Conservation (phyloP, 805 yeast genomes). For the Debaryomyces prosopidis region DNA sequence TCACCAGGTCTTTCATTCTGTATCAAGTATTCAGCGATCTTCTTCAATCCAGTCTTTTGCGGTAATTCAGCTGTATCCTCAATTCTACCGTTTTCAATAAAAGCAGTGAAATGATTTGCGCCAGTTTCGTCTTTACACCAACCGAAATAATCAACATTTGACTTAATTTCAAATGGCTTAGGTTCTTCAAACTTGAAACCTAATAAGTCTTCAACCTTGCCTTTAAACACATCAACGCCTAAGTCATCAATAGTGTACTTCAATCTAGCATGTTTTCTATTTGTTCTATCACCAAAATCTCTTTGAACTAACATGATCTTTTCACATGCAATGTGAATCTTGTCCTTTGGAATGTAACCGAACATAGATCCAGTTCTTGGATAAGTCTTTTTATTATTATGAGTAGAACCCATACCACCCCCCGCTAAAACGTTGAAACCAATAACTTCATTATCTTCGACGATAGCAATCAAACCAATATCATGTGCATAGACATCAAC, state of each 20-base stretch:
- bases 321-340: slow-evolving; percentile 79
- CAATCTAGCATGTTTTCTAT: slow-evolving; percentile 96
- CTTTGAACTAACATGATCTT: slow-evolving; percentile 92
- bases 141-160: slow-evolving; percentile 89
- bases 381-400: slow-evolving; percentile 93
- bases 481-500: slow-evolving; percentile 97
- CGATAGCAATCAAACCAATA: slow-evolving; percentile 87
- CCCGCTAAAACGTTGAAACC: slow-evolving; percentile 93
- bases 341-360: slow-evolving; percentile 70
- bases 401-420: slow-evolving; percentile 99
- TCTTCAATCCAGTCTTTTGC: slow-evolving; percentile 82
- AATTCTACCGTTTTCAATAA: slow-evolving; percentile 94
- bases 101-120: slow-evolving; percentile 86
- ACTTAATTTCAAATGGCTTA: slow-evolving; percentile 71
- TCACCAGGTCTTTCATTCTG: slow-evolving; percentile 64
- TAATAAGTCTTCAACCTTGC: slow-evolving; percentile 78
- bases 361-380: slow-evolving; percentile 91
- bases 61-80: slow-evolving; percentile 90
- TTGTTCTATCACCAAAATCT: slow-evolving; percentile 90
- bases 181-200: slow-evolving; percentile 75
- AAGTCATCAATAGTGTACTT: slow-evolving; percentile 94
- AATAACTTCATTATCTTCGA: slow-evolving; percentile 60
- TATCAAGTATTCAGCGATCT: slow-evolving; percentile 69
- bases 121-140: slow-evolving; percentile 89
- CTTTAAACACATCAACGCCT: slow-evolving; percentile 82